A percentile compares a stretch with the other conserved stretches of the same genome.
Conservation (phyloP, 345 rosid species). For the Salix brachista region DNA sequence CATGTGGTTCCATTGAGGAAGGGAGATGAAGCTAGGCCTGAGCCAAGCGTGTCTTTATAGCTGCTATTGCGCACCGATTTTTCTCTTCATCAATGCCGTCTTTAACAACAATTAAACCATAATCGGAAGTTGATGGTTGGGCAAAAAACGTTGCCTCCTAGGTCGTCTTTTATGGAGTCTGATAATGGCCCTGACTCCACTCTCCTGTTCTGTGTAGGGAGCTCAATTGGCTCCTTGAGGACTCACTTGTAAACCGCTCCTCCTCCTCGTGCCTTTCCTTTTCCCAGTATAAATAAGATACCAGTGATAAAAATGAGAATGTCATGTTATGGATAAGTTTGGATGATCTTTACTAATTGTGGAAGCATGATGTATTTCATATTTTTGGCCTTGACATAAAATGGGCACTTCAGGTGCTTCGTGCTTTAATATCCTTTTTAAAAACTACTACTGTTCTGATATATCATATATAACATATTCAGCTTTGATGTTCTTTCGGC, state of each 20-base stretch:
- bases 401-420: not conserved
- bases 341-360: conserved; percentile 58
- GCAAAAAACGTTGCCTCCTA: conserved; percentile 59
- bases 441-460: not conserved
- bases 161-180: conserved; percentile 38
- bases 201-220: conserved; percentile 57
- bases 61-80: conserved; percentile 2
- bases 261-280: not conserved
- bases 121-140: conserved; percentile 31
- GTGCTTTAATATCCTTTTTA: not conserved
- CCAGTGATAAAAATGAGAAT: not conserved
- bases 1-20: not conserved
- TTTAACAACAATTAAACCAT: conserved; percentile 18
- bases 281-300: not conserved
- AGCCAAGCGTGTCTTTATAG: not conserved
- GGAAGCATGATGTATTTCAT: conserved; percentile 45
- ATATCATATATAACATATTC: not conserved
- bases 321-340: conserved; percentile 38
- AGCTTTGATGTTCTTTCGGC: not conserved
- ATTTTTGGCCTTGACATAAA: not conserved
- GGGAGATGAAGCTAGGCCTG: conserved; percentile 7
- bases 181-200: conserved; percentile 64
- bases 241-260: conserved; percentile 46
- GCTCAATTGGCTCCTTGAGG: conserved; percentile 78
- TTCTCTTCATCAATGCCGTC: conserved; percentile 12